Base-by-base conservation (phyloP, 768 basidiomycete genomes). In the Psilocybe azurescens region DNA sequence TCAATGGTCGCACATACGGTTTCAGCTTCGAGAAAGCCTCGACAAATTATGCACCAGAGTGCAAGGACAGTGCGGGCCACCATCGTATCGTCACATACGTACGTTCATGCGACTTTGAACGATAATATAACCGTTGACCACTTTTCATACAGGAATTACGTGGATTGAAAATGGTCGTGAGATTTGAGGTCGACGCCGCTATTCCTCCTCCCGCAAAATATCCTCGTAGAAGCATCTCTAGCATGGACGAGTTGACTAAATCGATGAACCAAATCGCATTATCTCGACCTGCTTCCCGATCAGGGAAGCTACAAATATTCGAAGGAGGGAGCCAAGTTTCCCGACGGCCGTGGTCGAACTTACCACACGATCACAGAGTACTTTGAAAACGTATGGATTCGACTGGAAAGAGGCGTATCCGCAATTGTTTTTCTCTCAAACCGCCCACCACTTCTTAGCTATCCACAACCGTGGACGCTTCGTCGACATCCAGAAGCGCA, bases 381-480 rank as follows among this genome's bases (percentile, higher is more conserved):
- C 69, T 51, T 66, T 69, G 39, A 61, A 59, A 33, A 56, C 20
- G 33, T 48, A 63, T 8, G 66, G 70, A 3, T 76, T 77, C 60
- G 77, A 88, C 67, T 91, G 89, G 89, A 75, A 68, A 30, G 87
- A 89, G 11, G 74, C 77, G 1, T 90, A 86, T 70, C 84, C 86
- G 0, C 90, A 91, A 69, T 73, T 91, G 11, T 88, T 83, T 69
- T 81, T 93, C 58, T 90, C 91, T 5, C 87, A 88, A 69, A 91
- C 88, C 0, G 74, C 81, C 1, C 81, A 85, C 65, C 79, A 87
- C 60, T 87, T 84, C 69, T 74, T 90, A 56, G 90, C 83, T 0
- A 74, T 82, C 46, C 90, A 92, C 69, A 68, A 76, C 13, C 71
- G 77, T 3, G 90, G 90, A 1, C 73, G 44, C 1, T 91, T 92